Conservation (phyloP, 2,329 filamentous ascomycete species). For the Diplodia seriata region DNA sequence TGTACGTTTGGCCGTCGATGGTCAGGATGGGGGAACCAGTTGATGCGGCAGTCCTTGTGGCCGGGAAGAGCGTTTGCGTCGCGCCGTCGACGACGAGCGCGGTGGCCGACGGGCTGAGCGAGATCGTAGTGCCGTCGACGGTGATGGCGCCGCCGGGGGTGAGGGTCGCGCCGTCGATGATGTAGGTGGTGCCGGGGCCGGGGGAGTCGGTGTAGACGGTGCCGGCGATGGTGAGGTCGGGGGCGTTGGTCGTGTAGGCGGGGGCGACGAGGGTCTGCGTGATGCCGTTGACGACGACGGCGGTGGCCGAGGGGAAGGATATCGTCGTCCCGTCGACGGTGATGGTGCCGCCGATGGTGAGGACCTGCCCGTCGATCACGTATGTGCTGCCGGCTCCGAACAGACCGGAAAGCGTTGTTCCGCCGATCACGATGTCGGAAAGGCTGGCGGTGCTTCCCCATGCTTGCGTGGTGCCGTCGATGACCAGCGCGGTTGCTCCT, state of each 20-base stretch:
- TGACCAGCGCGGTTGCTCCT: constrained; percentile 40
- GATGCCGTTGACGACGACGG: constrained; percentile 44
- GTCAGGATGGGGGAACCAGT: constrained; percentile 36
- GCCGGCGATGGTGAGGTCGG: constrained; percentile 44
- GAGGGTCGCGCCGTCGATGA: constrained; percentile 48
- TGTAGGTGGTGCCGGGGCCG: constrained; percentile 42
- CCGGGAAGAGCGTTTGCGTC: constrained; percentile 30
- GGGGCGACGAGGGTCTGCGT: constrained; percentile 41
- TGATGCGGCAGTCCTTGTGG: constrained; percentile 28
- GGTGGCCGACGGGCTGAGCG: constrained; percentile 37
- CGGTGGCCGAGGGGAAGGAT: constrained; percentile 44
- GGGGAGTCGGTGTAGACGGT: constrained; percentile 41
- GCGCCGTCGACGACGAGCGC: constrained; percentile 32
- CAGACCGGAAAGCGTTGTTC: constrained; percentile 36
- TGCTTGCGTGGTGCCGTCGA: constrained; percentile 41
- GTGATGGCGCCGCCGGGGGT: constrained; percentile 48
- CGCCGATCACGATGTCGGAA: constrained; percentile 45
- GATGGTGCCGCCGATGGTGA: constrained; percentile 46
- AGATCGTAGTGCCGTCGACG: constrained; percentile 41
- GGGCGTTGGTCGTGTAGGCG: constrained; percentile 38
- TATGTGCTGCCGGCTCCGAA: constrained; percentile 38
- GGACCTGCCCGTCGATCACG: constrained; percentile 49
- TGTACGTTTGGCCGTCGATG: constrained; percentile 34
- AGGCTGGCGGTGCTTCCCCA: constrained; percentile 39
- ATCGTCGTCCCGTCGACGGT: constrained; percentile 45